Base-by-base conservation (phyloP, 116 monocot genomes). In the Posidonia oceanica region DNA sequence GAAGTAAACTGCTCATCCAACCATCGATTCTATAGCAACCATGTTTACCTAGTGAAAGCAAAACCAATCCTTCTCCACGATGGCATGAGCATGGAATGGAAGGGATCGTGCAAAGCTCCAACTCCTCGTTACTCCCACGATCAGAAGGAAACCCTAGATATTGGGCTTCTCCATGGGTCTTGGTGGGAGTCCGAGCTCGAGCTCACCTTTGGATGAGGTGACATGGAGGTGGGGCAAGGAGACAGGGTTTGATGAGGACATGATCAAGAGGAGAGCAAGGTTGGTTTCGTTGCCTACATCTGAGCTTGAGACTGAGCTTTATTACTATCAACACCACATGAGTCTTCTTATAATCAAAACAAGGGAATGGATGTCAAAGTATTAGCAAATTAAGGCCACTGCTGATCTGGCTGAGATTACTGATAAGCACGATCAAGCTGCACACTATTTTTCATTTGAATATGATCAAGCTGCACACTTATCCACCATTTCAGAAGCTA, bases 281-380 rank as follows among this genome's bases (percentile, higher is more conserved):
- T 89, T 18, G 82, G 89, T 1, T 80, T 89, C 13, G 76, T 97
- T 38, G 72, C 84, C 1, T 92, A 92, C 85, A 87, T 97, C 61
- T 44, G 85, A 76, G 79, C 85, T 92, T 21, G 97, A 97, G 74
- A 23, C 83, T 0, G 85, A 97, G 97, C 64, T 89, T 5, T 87
- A 84, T 84, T 87, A 89, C 18, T 91, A 85, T 76, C 92, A 97
- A 67, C 80, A 92, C 69, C 85, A 90, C 60, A 84, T 97, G 87
- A 92, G 92, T 14, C 83, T 97, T 72, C 77, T 97, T 67, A 72
- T 97, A 70, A n/a, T 87, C 61, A 89, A 97, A 72, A 85, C 68
- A 72, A 87, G 89, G 57, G 87, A 97, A 14, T 86, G 71, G 85
- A 72, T 23, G 5, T 82, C 83, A 37, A 92, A 92, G 71, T 85